Evolutionary conservation across 1,284 basidiomycete species (phyloP), one percentile per base, ranked within the genome.

Genomic region (Ustilago nuda): DNA sequence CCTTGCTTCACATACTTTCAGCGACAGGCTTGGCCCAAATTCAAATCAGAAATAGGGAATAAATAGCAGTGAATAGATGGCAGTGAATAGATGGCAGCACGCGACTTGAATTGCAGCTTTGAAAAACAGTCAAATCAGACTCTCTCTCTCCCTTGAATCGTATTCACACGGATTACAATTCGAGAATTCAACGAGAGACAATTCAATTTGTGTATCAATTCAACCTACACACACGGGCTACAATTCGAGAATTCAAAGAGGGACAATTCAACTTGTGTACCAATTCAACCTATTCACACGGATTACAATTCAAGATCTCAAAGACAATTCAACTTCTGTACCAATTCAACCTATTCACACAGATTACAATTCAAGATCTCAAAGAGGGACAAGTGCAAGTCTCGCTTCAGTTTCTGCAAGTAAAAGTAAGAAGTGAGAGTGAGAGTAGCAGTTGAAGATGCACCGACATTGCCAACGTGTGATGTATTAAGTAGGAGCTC

Each of bases 71-170:
- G 23, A 23, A 27, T 19, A 45, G 43, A 17, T 11, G 23, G 43
- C 48, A 50, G 48, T 23, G 23, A 23, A 27, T 19, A 45, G 43
- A 17, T 11, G 23, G 43, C 48, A 50, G 48, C 48, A 50, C 48
- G 23, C 46, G 48, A 39, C 17, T 56, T 37, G 11, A 50, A 50
- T 30, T 50, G 11, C 48, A 50, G 13, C 48, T 50, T 32, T 27
- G 43, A 17, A 41, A 41, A 17, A 12, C 13, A 41, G 39, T 45
- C 43, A 45, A 45, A 1, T 41, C 15, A 12, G 15, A n/a, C 2
- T 41, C 39, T 15, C 15, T 41, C 13, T 41, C 39, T 15, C 3
- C 17, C 39, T 41, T 41, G 36, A 37, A 37, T 2, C 36, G 36
- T 6, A 41, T 6, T 17, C 12, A 41, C 12, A 41, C 39, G 6